A percentile compares a stretch with the other conserved stretches of the same genome.
phyloP scores from a whole-genome alignment of 768 basidiomycete species.

The Tylopilus rubrobrunneus region DNA sequence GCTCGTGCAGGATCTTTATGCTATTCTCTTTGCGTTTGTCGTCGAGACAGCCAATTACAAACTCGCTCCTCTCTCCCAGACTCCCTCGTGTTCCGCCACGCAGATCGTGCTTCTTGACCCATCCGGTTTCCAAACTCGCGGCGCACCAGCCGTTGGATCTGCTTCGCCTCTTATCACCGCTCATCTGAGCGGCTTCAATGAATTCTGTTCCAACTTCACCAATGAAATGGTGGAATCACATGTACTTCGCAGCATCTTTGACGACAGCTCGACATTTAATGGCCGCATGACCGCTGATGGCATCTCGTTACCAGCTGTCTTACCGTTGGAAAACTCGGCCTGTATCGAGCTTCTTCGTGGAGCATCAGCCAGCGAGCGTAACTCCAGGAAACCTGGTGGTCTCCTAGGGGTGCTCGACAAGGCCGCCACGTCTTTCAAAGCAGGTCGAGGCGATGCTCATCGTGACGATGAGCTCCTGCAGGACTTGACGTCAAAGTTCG shows the following conservation, averaged over 20 bases:
- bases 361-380: slow-evolving; percentile 37
- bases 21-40: slow-evolving; percentile 59
- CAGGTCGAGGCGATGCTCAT: slow-evolving; percentile 47
- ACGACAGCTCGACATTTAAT: slow-evolving; percentile 45
- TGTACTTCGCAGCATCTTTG: slow-evolving; percentile 49
- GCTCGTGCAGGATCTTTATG: slow-evolving; percentile 56
- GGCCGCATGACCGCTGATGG: slow-evolving; percentile 48
- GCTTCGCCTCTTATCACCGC: slow-evolving; percentile 51
- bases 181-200: slow-evolving; percentile 55
- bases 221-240: slow-evolving; percentile 61
- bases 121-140: slow-evolving; percentile 55
- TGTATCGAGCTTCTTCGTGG: slow-evolving; percentile 61
- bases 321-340: slow-evolving; percentile 52
- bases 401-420: slow-evolving; percentile 53
- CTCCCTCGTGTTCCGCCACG: slow-evolving; percentile 37
- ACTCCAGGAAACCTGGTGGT: slow-evolving; percentile 53
- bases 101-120: slow-evolving; percentile 54
- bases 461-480: slow-evolving; percentile 48
- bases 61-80: slow-evolving; percentile 42
- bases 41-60: slow-evolving; percentile 62
- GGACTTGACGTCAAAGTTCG: slow-evolving; percentile 46
- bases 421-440: slow-evolving; percentile 45
- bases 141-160: slow-evolving; percentile 37
- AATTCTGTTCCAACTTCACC: slow-evolving; percentile 57
- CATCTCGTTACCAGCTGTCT: slow-evolving; percentile 42